Percentiles rank a stretch among this genome's conserved stretches.
phyloP scores from a whole-genome alignment of 2,329 filamentous ascomycete genomes.

The Capronia epimyces region DNA sequence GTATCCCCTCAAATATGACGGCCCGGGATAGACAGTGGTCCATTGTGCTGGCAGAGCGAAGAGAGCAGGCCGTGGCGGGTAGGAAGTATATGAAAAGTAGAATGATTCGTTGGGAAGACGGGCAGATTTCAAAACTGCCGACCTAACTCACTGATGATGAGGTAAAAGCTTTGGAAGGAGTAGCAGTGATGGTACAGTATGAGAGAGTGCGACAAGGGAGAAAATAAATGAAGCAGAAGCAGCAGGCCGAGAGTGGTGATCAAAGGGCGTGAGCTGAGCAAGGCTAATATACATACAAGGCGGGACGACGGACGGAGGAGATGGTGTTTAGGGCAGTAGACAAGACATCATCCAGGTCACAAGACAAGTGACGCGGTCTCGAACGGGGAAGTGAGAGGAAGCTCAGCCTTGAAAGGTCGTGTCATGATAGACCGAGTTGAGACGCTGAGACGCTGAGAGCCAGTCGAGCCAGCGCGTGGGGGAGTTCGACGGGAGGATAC shows the following conservation, averaged over 20 bases:
- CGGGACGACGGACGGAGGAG: background rate
- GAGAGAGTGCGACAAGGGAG: background rate
- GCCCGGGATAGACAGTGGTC: slow-evolving; percentile 2
- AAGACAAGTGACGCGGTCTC: background rate
- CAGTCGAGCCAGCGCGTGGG: background rate
- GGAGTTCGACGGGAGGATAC: background rate
- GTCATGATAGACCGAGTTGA: background rate
- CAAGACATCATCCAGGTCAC: background rate
- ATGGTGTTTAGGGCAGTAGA: background rate
- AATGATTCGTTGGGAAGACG: background rate
- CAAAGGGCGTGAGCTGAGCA: background rate
- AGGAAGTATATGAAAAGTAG: background rate
- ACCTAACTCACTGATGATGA: background rate
- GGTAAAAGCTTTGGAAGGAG: background rate
- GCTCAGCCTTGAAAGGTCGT: background rate
- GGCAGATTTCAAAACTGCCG: background rate
- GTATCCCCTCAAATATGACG: background rate
- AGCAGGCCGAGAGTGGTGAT: background rate
- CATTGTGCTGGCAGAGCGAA: slow-evolving; percentile 14
- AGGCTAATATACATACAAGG: background rate
- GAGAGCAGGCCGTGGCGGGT: slow-evolving; percentile 8
- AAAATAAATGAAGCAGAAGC: background rate
- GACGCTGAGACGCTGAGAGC: background rate
- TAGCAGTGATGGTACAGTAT: background rate
- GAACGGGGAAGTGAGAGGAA: background rate